Evolutionary conservation across 768 basidiomycete species (phyloP), one percentile per base, ranked within the genome.

Genomic region (Agrocybe pediades): DNA sequence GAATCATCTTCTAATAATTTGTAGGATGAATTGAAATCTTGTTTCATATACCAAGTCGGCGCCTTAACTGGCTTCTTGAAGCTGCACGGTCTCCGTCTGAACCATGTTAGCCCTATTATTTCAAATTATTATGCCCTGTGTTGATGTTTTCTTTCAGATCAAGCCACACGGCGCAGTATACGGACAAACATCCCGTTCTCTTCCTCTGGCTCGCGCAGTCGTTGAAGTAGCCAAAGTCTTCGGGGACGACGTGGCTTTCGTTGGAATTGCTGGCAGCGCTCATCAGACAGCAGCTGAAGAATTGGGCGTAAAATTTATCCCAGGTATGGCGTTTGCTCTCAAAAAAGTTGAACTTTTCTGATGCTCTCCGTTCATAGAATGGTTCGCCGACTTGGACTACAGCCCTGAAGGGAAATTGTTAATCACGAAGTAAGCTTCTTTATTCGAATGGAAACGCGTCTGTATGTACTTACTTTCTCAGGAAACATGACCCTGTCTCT

Each of bases 351-450:
- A 53, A 16, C 25, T 25, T n/a, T 19, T 2, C n/a, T 29, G 24
- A 33, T 16, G 15, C n/a, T n/a, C 16, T 13, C 15, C n/a, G n/a
- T n/a, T n/a, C 9, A 6, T 51, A 84, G 85, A 86, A 55, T 86
- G 83, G 81, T 87, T 85, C 60, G 84, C 82, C 2, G 86, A 90
- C 62, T 65, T 87, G 24, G 82, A 85, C 17, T 87, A 88, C 57
- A 75, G 67, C 46, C 62, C 73, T 2, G 74, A 79, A 51, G 86
- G 86, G 2, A 80, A 78, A 57, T 70, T 87, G 24, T 61, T 87
- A 30, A 85, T 85, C 51, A 85, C 84, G 8, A 78, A 82, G 84
- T 82, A 51, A 16, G 66, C 62, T 2, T 9, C 21, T 9, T 50
- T 9, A 16, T 25, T 20, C 17, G 6, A 15, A n/a, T 3, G 9